These are phyloP conservation scores for Striga hermonthica DNA, from an alignment of 305 asterid species.

Conservation along the genomic window DNA sequence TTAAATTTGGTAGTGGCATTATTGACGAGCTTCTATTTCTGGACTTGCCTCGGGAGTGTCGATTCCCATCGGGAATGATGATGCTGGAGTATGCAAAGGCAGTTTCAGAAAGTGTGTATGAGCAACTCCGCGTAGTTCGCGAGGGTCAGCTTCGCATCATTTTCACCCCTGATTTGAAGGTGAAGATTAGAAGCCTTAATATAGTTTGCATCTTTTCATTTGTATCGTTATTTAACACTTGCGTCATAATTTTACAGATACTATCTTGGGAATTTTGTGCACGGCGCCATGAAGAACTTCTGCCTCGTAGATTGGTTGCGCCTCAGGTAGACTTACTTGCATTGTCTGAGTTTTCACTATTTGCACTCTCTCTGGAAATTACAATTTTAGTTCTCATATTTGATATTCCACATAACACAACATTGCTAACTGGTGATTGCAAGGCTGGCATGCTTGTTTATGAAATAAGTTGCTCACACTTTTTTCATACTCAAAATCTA, in stretches of 20 bases:
- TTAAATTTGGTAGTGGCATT: constrained; percentile 86
- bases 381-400: neutral
- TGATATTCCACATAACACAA: neutral
- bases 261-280: constrained; percentile 96
- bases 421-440: too few species aligned
- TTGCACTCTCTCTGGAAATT: neutral
- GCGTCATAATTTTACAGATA: constrained; percentile 43
- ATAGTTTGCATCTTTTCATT: neutral
- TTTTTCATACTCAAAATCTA: too few species aligned
- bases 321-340: constrained; percentile 65
- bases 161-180: constrained; percentile 89
- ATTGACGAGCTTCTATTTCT: constrained; percentile 85
- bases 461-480: too few species aligned
- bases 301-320: constrained; percentile 80
- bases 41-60: constrained; percentile 88
- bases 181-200: constrained; percentile 21
- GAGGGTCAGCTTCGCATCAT: constrained; percentile 91
- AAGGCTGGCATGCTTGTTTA: too few species aligned
- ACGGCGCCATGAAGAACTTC: constrained; percentile 87
- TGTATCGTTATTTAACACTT: constrained; percentile 26
- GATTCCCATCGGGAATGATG: constrained; percentile 84
- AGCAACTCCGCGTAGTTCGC: constrained; percentile 86
- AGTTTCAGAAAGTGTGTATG: constrained; percentile 86
- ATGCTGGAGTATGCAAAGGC: constrained; percentile 89
- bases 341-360: constrained; percentile 19